Percentiles rank a stretch among this genome's conserved stretches.
phyloP scores from a whole-genome alignment of 2,329 filamentous ascomycete genomes.

The Tolypocladium capitatum region DNA sequence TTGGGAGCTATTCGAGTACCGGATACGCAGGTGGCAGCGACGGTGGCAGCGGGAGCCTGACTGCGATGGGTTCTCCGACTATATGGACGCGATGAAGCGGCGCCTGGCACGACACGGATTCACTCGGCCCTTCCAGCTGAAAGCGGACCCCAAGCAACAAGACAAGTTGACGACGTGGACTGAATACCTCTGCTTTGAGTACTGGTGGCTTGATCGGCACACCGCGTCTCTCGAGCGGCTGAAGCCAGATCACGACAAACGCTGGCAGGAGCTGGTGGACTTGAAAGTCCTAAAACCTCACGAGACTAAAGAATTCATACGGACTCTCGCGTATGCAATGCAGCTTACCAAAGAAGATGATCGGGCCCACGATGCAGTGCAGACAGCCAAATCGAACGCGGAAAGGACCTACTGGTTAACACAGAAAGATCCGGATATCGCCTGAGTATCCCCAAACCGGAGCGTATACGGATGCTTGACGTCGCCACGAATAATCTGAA shows the following conservation, averaged over 20 bases:
- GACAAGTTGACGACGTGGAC: slow-evolving; percentile 21
- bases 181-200: slow-evolving; percentile 20
- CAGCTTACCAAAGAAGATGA: background rate
- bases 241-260: slow-evolving; percentile 13
- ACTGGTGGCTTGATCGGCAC: slow-evolving; percentile 12
- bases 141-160: slow-evolving; percentile 14
- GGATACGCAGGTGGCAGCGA: slow-evolving; percentile 3
- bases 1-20: slow-evolving; percentile 3
- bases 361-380: no score
- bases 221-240: slow-evolving; percentile 7
- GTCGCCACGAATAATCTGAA: background rate
- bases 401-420: slow-evolving; percentile 1
- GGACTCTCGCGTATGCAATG: background rate
- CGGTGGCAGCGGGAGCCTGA: slow-evolving; percentile 4
- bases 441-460: background rate
- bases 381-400: background rate
- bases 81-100: slow-evolving; percentile 11
- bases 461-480: slow-evolving; percentile 1
- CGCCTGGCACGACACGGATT: slow-evolving; percentile 16
- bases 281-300: slow-evolving; percentile 11
- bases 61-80: slow-evolving; percentile 10
- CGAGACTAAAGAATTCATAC: slow-evolving; percentile 6
- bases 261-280: slow-evolving; percentile 17
- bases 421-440: slow-evolving; percentile 1
- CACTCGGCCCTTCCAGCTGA: slow-evolving; percentile 14